Base-by-base conservation (phyloP, 345 rosid species). In the Brassica incana region DNA sequence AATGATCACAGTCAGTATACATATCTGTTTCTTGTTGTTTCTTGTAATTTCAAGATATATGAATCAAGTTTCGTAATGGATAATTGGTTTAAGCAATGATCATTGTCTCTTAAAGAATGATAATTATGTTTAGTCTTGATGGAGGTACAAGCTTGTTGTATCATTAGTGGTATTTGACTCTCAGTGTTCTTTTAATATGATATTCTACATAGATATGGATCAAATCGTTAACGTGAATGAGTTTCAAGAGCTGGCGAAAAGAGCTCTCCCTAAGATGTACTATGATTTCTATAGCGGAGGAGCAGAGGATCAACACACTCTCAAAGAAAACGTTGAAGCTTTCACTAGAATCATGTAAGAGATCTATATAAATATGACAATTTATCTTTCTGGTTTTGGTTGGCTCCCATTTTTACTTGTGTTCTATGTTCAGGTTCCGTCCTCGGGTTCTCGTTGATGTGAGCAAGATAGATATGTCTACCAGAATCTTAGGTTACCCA, bases 371-470 rank as follows among this genome's bases (percentile, higher is more conserved):
- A 10, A 10, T 61, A 9, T 73, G 30, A 27, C 30, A 27, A 27
- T 27, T 2, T 27, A 27, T 43, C 5, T 50, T 32, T 56, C 61
- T 43, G 29, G 15, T 45, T 45, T 45, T 45, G 1, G 15, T 60
- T 33, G 2, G 65, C 0, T 30, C 5, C 6, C 3, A 6, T 15
- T 5, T 59, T 10, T 15, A 4, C 60, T 23, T 58, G 52, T 76
- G 67, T 52, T 18, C 5, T 20, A 3, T 48, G 72, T 74, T 80
- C 87, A 92, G 97, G 88, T 81, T 92, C 69, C 83, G 87, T 72
- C 93, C 97, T 2, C 74, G 98, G 69, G 84, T 90, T 80, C 95
- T 91, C n/a, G 87, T 91, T 15, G 89, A 92, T 77, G 91, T 88
- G 25, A 90, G 91, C 82, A 88, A 69, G 72, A 84, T 88, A 48